Evolutionary conservation across 2,329 filamentous ascomycete genomes (phyloP), one percentile per base, ranked within the genome.

Genomic region (Fusarium newnesense): DNA sequence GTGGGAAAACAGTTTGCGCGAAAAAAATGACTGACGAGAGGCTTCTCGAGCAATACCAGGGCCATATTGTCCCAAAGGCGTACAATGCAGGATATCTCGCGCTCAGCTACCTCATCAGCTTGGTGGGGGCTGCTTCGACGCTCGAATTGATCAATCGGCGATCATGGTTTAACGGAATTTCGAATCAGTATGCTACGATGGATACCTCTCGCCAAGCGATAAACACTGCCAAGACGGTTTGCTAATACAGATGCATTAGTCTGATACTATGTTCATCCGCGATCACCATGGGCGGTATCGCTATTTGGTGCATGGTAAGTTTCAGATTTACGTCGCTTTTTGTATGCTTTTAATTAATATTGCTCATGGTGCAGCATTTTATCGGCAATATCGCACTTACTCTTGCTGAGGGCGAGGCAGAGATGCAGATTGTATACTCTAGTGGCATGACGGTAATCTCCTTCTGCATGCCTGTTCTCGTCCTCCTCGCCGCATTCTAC

Each of bases 401-500:
- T 0, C 67, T 69, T 2, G 65, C 39, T 12, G 19, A 36, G 2
- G 67, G 67, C 4, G 52, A 69, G 32, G 5, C 60, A 4, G 52
- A 69, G 18, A 34, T 69, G 46, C 65, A 69, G 28, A 32, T 69
- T 28, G 59, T 30, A 2, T 69, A 69, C 9, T 69, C 66, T 1
- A 34, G 34, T 21, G 67, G 65, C 6, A 58, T 60, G 9, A 70
- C 67, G 7, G 66, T 49, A 1, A 32, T 69, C 15, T 69, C 67
- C 1, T 69, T 69, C 40, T 70, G 28, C 0, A 49, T 69, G 21
- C 65, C 67, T 0, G 91, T 97, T 44, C 70, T 92, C 34, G 93
- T 96, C 21, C 87, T 97, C 4, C 86, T 93, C 19, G 80, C 89
- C 9, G 93, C 94, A n/a, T 95, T 97, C 76, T 87, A 92, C 67